These are phyloP conservation scores for Fusarium clavum DNA, from an alignment of 2,329 filamentous ascomycete species.

Conservation along the genomic window DNA sequence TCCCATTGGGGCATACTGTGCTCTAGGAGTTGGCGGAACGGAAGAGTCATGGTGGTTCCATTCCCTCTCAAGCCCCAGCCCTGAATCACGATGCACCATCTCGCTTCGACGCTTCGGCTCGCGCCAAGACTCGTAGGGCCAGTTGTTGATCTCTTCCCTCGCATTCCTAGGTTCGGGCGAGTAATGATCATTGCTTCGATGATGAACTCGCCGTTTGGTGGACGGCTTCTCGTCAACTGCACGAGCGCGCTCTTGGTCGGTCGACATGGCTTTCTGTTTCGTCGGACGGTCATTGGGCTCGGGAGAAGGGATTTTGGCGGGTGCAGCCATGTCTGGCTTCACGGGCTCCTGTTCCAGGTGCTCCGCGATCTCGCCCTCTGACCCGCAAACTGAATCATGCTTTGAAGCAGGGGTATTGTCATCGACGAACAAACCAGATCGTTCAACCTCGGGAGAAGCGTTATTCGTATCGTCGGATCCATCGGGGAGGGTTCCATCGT, in stretches of 20 bases:
- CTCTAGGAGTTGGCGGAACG: not conserved
- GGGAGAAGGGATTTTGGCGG: not conserved
- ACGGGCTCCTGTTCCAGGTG: not conserved
- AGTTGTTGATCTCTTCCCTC: not conserved
- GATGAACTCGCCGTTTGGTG: not conserved
- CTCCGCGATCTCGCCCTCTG: not conserved
- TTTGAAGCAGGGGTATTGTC: not conserved
- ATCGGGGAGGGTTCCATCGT: not conserved
- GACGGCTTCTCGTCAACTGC: not conserved
- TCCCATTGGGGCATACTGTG: not conserved
- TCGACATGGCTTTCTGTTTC: not conserved
- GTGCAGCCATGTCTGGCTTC: not conserved
- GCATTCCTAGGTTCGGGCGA: not conserved
- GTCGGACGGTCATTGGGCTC: too few relatives aligned
- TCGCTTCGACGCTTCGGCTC: not conserved
- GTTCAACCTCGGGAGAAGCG: not conserved
- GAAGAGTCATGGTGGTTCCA: not conserved
- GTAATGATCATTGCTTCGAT: not conserved
- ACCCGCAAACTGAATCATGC: not conserved
- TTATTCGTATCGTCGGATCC: not conserved
- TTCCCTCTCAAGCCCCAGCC: not conserved
- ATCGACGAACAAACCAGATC: not conserved
- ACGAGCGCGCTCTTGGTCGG: not conserved
- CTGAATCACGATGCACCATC: not conserved
- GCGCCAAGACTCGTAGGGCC: not conserved